Evolutionary conservation across 768 basidiomycete species (phyloP), one percentile per base, ranked within the genome.

Genomic region (Pisolithus sp.): DNA sequence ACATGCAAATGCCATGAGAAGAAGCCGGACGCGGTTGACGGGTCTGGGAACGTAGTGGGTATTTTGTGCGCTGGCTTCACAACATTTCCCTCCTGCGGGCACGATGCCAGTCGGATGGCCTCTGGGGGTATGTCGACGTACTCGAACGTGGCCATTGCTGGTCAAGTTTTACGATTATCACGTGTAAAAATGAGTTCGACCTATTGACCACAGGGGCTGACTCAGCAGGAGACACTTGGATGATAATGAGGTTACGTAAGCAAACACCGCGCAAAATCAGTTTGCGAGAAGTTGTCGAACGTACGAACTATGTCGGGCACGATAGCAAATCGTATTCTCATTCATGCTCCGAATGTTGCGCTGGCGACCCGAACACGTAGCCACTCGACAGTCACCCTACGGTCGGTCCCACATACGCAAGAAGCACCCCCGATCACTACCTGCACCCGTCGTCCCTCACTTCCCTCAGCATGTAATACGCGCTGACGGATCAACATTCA

Each of bases 401-500:
- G 89, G 89, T 48, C 80, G 87, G 10, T 80, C 92, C 7, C 92
- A 92, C 71, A 78, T 93, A 63, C 82, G 83, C 82, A 83, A 84
- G 69, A 78, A 80, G 50, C 75, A 5, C 77, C 93, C n/a, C n/a
- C n/a, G n/a, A n/a, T n/a, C n/a, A n/a, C n/a, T n/a, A 2, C 93
- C 93, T 3, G 83, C 86, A 55, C n/a, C 93, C 3, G 68, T 90
- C 59, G 87, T 93, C 1, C 88, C 90, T 30, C 86, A 86, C 56
- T 95, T 85, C 68, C 86, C 89, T 2, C 91, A 93, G 68, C 80
- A 76, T 56, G 87, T 95, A 53, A 78, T 90, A 52, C 83, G 88
- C 59, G 83, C 91, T 0, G 93, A 95, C 71, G 93, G 93, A 10
- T 86, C 89, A 24, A 89, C 87, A 1, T 92, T 90, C 66, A 82